Evolutionary conservation across 192 early-diverging fungal genomes (phyloP).

Genomic region (Diversispora epigaea): DNA sequence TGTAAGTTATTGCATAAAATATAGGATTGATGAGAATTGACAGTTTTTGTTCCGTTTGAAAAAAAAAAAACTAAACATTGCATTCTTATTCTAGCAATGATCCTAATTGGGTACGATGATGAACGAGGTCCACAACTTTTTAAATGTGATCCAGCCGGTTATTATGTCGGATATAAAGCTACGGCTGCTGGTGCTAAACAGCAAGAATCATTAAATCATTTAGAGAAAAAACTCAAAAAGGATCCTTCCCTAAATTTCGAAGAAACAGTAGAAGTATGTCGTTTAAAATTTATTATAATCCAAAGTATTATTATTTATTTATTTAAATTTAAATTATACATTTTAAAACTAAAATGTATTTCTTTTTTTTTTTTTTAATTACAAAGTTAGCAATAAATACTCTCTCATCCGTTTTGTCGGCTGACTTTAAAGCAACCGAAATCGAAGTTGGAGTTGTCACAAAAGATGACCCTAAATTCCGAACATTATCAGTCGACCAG

Average conservation of each 20-base stretch:
- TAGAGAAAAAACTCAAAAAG: constrained; percentile 99
- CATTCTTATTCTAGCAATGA: constrained; percentile 71
- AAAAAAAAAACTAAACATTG: neutral
- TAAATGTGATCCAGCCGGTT: constrained; percentile 98
- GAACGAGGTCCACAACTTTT: constrained; percentile 96
- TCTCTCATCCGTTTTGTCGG: constrained; percentile 83
- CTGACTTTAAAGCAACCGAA: constrained; percentile 96
- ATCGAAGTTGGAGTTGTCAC: constrained; percentile 93
- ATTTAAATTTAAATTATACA: neutral
- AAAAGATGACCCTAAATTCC: constrained; percentile 73
- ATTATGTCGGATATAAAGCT: constrained; percentile 96
- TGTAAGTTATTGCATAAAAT: constrained; percentile 50
- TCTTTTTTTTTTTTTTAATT: neutral
- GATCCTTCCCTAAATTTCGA: constrained; percentile 74
- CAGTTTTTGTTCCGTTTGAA: neutral
- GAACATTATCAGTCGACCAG: constrained; percentile 69
- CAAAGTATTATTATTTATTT: neutral
- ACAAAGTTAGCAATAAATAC: constrained; percentile 88
- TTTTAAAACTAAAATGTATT: neutral
- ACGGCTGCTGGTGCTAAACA: constrained; percentile 95
- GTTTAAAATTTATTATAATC: neutral
- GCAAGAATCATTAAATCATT: constrained; percentile 90
- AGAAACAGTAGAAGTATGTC: constrained; percentile 85
- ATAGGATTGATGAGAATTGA: too few species aligned
- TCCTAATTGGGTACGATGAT: constrained; percentile 93